Evolutionary conservation across 1,284 basidiomycete species (phyloP), one percentile per base, ranked within the genome.

Genomic region (Fomitopsis palustris): DNA sequence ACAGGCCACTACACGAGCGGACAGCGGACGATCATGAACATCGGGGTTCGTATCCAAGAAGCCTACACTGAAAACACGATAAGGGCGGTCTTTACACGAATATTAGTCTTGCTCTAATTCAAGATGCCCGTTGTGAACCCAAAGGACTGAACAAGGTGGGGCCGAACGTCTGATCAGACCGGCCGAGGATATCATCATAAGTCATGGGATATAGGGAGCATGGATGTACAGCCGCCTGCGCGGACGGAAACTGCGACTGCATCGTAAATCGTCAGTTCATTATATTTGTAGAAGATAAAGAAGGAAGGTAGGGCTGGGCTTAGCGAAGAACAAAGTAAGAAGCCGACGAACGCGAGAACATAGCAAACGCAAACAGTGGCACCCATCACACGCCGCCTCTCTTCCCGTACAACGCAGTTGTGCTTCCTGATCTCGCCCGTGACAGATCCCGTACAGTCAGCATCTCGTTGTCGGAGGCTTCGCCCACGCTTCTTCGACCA

Each of bases 401-500:
- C 53, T 63, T 54, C 31, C 61, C 55, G 51, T 64, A 63, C 37
- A 29, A 64, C 27, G 59, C 38, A 33, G 58, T 57, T 16, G 65
- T 57, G 53, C 67, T 68, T 29, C 71, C 65, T 33, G 65, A 63
- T 45, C 69, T 59, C 53, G 67, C 57, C 53, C 70, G 63, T 33
- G 61, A 58, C 45, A 62, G 62, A 41, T 63, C 62, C 51, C 60
- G 59, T 55, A 56, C 65, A 31, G 57, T 52, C 38, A 61, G 64
- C 61, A 54, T 62, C 25, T 55, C 56, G 27, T 69, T 68, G 9
- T 65, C 62, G 23, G 62, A 59, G 38, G 68, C 67, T 45, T 72
- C 74, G 4, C 76, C 76, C 21, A 74, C 75, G 60, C 84, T 86
- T 66, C 77, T 78, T 55, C 85, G 78, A 17, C 81, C 80, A 56